Base-by-base conservation (phyloP, 2,329 filamentous ascomycete genomes). In the Harringtonia lauricola region DNA sequence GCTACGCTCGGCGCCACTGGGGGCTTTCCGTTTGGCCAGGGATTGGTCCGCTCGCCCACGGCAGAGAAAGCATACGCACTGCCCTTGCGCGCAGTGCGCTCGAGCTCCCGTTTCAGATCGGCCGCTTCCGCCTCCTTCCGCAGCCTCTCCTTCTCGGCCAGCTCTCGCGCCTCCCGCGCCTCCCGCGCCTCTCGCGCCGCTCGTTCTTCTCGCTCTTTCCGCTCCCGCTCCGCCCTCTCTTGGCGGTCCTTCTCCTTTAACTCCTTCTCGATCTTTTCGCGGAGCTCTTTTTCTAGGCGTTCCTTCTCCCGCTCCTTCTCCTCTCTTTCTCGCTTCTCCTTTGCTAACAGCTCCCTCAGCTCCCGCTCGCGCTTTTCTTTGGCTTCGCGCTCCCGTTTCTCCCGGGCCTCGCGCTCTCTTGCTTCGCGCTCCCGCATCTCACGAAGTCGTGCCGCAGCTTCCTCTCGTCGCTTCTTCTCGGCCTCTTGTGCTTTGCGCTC, bases 11-110 rank as follows among this genome's bases (percentile, higher is more conserved):
- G 29, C 14, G 47, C 34, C 8, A 41, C 43, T 5, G 57, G 67
- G 44, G 70, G 78, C 50, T 69, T 72, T 52, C 72, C 78, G 54
- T 72, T 77, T 7, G 81, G 80, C 74, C 82, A 86, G 52, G 79
- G 79, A 60, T 78, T 83, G 40, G 72, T 80, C 61, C 72, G 79
- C 60, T 86, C 81, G 41, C 81, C 81, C 19, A 81, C 73, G 28
- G 76, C 72, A 43, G 73, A 77, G 61, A 67, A 81, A 45, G 78
- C 77, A 54, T 82, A 81, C n/a, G 70, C 67, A 51, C 66, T 70
- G 34, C 65, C 62, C 48, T 67, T 66, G 48, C 71, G 65, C 36
- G 53, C 45, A 39, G 59, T 56, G 47, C 51, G 60, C 41, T 54
- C 55, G 15, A 39, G 29, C 15, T 43, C 41, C n/a, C 41, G 36